Evolutionary conservation across 495 filamentous ascomycete species (phyloP).

Genomic region (Neurospora terricola): DNA sequence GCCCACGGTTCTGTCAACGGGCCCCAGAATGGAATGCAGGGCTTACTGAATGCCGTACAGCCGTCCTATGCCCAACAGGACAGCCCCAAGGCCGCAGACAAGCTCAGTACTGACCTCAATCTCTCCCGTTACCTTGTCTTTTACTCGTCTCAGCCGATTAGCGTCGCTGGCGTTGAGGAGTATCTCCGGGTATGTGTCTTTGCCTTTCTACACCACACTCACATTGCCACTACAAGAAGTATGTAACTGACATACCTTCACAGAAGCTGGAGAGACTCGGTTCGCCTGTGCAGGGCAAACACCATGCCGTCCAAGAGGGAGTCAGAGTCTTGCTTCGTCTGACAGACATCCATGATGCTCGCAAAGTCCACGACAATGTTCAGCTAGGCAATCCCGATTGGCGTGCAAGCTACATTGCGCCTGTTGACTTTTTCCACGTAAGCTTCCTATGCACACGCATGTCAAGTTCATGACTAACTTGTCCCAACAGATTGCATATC

Average conservation of each 20-base stretch:
- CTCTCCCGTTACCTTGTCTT: constrained; percentile 31
- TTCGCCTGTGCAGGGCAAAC: constrained; percentile 18
- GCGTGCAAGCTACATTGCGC: constrained; percentile 38
- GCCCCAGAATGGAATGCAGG: neutral
- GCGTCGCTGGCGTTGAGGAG: constrained; percentile 19
- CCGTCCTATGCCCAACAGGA: constrained; percentile 4
- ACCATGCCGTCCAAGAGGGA: constrained; percentile 15
- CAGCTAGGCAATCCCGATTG: constrained; percentile 37
- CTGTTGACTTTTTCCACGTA: constrained; percentile 33
- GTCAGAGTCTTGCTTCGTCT: constrained; percentile 44
- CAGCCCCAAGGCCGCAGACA: constrained; percentile 4
- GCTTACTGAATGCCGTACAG: neutral
- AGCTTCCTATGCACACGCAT: neutral
- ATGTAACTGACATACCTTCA: neutral
- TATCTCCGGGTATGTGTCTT: constrained; percentile 27
- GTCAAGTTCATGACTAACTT: constrained; percentile 4
- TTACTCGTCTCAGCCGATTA: constrained; percentile 19
- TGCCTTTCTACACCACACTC: neutral
- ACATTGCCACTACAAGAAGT: neutral
- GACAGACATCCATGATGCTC: constrained; percentile 48
- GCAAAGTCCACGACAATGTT: constrained; percentile 35
- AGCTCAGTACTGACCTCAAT: constrained; percentile 27
- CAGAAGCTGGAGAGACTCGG: constrained; percentile 27
- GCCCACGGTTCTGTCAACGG: constrained; percentile 18
- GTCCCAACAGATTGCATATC: constrained; percentile 11